These are phyloP conservation scores for Eucalyptus virginea DNA, from an alignment of 345 rosid species.

Conservation along the genomic window DNA sequence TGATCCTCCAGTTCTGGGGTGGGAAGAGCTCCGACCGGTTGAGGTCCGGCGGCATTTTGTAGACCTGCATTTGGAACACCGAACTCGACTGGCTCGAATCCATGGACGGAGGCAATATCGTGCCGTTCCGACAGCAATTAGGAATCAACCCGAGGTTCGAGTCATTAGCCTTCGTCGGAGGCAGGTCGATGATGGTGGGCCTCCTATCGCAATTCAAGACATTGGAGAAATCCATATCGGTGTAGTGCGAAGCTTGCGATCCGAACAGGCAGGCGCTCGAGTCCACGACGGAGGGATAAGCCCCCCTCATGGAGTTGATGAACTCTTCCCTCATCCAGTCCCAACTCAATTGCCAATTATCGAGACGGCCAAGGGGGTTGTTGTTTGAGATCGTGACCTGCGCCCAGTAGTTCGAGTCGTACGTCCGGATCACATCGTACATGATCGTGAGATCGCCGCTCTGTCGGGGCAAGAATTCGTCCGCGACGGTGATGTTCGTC, in stretches of 20 bases:
- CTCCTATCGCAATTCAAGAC: conserved; percentile 75
- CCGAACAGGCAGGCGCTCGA: conserved; percentile 74
- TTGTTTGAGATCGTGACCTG: conserved; percentile 67
- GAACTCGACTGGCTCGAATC: conserved; percentile 72
- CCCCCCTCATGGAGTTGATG: conserved; percentile 75
- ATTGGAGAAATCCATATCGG: conserved; percentile 40
- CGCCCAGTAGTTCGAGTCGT: conserved; percentile 67
- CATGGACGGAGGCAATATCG: conserved; percentile 67
- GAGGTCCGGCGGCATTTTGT: conserved; percentile 80
- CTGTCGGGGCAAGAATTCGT: conserved; percentile 59
- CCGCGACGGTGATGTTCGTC: conserved; percentile 45
- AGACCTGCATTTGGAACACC: conserved; percentile 71
- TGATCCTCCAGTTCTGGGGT: conserved; percentile 84
- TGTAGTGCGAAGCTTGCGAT: conserved; percentile 39
- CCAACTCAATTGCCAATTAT: conserved; percentile 87
- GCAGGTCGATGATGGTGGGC: conserved; percentile 78
- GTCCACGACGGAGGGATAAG: conserved; percentile 66
- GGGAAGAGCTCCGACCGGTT: conserved; percentile 58
- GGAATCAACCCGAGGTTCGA: conserved; percentile 57
- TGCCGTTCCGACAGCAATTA: conserved; percentile 76
- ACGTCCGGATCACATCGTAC: conserved; percentile 82
- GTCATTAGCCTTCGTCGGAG: conserved; percentile 70
- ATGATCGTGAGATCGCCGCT: conserved; percentile 82
- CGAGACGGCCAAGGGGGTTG: conserved; percentile 86
- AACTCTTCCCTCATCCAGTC: conserved; percentile 92